Evolutionary conservation across 1,284 basidiomycete species (phyloP).

Genomic region (Malassezia caprae): DNA sequence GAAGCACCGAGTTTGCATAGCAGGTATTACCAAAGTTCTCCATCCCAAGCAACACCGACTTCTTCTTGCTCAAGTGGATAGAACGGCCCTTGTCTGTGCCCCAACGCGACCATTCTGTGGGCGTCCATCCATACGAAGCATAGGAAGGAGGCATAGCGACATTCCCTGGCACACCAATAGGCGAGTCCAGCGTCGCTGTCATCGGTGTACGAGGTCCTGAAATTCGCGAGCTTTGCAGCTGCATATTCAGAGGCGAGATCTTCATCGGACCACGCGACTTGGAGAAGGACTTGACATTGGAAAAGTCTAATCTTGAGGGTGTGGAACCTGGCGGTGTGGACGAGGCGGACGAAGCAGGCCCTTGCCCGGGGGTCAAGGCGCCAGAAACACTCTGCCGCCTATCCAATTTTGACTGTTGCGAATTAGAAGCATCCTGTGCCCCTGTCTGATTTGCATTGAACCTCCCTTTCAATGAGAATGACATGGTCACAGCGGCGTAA

Average conservation of each 20-base stretch:
- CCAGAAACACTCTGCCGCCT: constrained; percentile 38
- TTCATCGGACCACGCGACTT: constrained; percentile 1
- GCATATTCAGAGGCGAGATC: background rate
- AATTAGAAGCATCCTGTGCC: background rate
- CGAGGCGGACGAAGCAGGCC: background rate
- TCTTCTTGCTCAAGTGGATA: background rate
- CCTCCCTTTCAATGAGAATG: constrained; percentile 42
- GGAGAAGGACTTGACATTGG: background rate
- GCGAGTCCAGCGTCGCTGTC: background rate
- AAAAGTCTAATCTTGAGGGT: background rate
- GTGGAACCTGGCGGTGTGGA: background rate
- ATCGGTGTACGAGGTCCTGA: background rate
- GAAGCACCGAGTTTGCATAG: constrained; percentile 94
- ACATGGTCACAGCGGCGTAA: constrained; percentile 23
- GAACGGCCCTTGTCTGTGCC: background rate
- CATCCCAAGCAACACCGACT: constrained; percentile 6
- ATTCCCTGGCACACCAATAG: background rate
- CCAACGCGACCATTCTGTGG: constrained; percentile 8
- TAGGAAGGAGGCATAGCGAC: background rate
- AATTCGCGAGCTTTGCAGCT: background rate
- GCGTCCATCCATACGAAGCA: background rate
- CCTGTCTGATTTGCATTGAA: constrained; percentile 17
- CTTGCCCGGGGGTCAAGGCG: background rate
- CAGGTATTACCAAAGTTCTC: constrained; percentile 11
- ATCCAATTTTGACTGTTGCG: background rate